A percentile compares a stretch with the other conserved stretches of the same genome.
Conservation (phyloP, 2,329 filamentous ascomycete genomes). For the Harringtonia lauricola region DNA sequence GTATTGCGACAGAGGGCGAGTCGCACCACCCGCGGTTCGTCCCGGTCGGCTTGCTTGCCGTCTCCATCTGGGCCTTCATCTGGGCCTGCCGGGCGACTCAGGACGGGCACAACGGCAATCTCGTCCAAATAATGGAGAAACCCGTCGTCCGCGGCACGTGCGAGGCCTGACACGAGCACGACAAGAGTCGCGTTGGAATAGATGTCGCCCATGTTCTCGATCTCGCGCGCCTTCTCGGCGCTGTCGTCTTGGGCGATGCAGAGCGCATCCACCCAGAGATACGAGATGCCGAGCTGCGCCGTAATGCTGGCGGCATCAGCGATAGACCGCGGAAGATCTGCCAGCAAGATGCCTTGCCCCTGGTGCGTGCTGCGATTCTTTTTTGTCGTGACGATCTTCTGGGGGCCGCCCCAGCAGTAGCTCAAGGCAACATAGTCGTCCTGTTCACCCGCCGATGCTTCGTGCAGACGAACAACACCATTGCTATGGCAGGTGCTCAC, state of each 20-base stretch:
- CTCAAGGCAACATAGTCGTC: neutral
- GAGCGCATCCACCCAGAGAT: neutral
- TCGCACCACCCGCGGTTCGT: neutral
- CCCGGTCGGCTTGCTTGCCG: too few relatives aligned
- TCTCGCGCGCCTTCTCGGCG: neutral
- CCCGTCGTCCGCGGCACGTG: neutral
- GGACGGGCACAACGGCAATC: neutral
- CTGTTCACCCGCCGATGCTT: neutral
- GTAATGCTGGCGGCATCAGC: neutral
- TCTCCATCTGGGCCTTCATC: neutral
- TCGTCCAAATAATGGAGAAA: neutral
- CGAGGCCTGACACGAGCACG: neutral
- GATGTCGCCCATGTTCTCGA: neutral
- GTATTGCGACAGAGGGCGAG: neutral
- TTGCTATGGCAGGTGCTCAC: neutral
- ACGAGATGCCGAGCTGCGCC: neutral
- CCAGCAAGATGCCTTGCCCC: neutral
- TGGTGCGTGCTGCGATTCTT: neutral
- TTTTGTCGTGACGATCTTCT: neutral
- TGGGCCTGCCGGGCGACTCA: too few relatives aligned
- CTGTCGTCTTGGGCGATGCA: neutral
- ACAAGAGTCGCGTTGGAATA: neutral
- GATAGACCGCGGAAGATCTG: neutral
- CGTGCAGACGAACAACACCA: neutral
- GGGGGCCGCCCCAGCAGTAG: neutral